These are phyloP conservation scores for Apiospora phragmitis DNA, from an alignment of 2,329 filamentous ascomycete species.

Conservation along the genomic window DNA sequence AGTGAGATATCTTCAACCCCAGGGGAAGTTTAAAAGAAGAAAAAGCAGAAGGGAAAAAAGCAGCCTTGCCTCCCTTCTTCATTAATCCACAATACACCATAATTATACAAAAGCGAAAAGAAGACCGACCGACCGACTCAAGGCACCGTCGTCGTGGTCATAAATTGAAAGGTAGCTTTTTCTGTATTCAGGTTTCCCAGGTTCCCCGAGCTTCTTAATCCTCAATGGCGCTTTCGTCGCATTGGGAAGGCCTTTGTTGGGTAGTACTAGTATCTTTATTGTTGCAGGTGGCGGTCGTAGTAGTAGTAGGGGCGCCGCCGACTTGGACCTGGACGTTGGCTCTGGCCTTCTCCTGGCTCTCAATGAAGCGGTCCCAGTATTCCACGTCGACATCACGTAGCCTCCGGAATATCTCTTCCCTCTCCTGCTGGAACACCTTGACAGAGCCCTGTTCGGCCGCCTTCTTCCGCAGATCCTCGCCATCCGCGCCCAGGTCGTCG, in stretches of 20 bases:
- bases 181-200: neutral
- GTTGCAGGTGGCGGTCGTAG: conserved; percentile 15
- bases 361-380: conserved; percentile 63
- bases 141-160: neutral
- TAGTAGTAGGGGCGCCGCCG: conserved; percentile 16
- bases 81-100: neutral
- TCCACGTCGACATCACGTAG: conserved; percentile 64
- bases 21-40: neutral
- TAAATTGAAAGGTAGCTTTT: neutral
- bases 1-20: neutral
- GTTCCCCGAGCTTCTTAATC: conserved; percentile 32
- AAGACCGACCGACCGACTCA: neutral
- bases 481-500: conserved; percentile 62
- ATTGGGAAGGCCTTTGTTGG: conserved; percentile 15
- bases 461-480: conserved; percentile 55
- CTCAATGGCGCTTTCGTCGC: conserved; percentile 43
- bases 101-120: neutral
- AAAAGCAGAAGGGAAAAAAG: neutral
- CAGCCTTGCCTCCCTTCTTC: neutral
- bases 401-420: conserved; percentile 47
- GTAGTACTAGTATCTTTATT: conserved; percentile 18
- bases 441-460: conserved; percentile 60
- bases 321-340: conserved; percentile 47
- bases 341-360: conserved; percentile 60
- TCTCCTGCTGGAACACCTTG: conserved; percentile 60